These are phyloP conservation scores for Phaeomoniella chlamydospora DNA, from an alignment of 2,329 filamentous ascomycete species.

Conservation along the genomic window DNA sequence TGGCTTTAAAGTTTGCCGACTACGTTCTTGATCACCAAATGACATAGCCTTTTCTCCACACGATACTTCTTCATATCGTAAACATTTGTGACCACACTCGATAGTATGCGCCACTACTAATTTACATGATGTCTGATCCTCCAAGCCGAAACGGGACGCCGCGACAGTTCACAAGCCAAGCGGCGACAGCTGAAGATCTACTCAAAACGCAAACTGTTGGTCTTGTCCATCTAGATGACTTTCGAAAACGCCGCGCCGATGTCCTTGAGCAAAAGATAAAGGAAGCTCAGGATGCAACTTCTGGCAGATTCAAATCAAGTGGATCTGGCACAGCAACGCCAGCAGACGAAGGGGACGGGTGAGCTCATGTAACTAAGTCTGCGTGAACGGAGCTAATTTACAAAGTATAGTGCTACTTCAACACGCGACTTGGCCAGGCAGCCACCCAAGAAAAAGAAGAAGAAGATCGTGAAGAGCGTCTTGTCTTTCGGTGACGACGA, in stretches of 20 bases:
- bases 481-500: conserved; percentile 54
- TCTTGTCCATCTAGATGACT: conserved; percentile 81
- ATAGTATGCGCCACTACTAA: too few species aligned
- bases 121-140: conserved; percentile 18
- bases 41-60: too few species aligned
- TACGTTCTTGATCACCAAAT: too few species aligned
- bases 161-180: conserved; percentile 56
- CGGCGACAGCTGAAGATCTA: conserved; percentile 62
- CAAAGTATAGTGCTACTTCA: conserved; percentile 42
- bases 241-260: conserved; percentile 88
- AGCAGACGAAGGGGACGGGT: conserved; percentile 41
- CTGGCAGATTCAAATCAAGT: conserved; percentile 25
- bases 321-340: conserved; percentile 38
- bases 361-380: conserved; percentile 19
- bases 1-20: too few species aligned
- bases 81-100: too few species aligned
- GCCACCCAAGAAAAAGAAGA: conserved; percentile 40
- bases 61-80: too few species aligned
- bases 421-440: conserved; percentile 20
- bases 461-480: conserved; percentile 46
- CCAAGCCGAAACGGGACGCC: conserved; percentile 27
- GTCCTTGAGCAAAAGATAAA: conserved; percentile 83
- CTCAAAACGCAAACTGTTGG: conserved; percentile 80
- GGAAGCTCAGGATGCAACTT: conserved; percentile 53
- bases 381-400: conserved; percentile 29